Evolutionary conservation across 176 grass and related monocot genomes (phyloP), one percentile per base, ranked within the genome.

Genomic region (Carex cristatella): DNA sequence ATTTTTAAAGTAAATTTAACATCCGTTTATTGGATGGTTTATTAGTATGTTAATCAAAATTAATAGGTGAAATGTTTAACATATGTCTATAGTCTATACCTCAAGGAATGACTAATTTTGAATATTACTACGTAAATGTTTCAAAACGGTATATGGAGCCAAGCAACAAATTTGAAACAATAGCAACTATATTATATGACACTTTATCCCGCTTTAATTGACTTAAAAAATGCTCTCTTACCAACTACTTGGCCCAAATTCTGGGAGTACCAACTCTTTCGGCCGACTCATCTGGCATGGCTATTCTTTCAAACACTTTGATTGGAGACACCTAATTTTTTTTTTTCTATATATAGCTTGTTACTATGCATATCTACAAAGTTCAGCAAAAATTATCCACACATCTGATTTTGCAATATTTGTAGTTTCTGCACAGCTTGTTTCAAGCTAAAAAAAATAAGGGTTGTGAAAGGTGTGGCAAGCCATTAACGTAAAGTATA

Each of bases 281-380:
- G 61, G 80, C 35, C 7, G 28, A 65, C 60, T 65, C 54, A 65
- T 82, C 60, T 82, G 80, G 40, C 80, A 82, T 48, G 18, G 28
- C 15, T 30, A 82, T 66, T 82, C 61, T 64, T 82, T 82, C 30
- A 82, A 28, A 82, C 60, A 82, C 11, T 46, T 82, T 53, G 42
- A 66, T 63, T 82, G 58, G 33, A 59, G 77, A 4, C 78, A 62
- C 78, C 54, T 81, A 79, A 6, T 79, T 15, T 12, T 58, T 66
- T 58, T 66, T 23, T 60, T 10, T 62, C 40, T 46, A 81, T 65
- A 82, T 65, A 65, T 5, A 19, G 58, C 33, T 40, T 40, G 38
- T 40, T 16, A 44, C 33, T 44, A 65, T 40, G 38, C 4, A 40
- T 82, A 51, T 57, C 10, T 23, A 82, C 69, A 30, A 3, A 64